Evolutionary conservation across 768 basidiomycete species (phyloP).

Genomic region (Amanita molliuscula): DNA sequence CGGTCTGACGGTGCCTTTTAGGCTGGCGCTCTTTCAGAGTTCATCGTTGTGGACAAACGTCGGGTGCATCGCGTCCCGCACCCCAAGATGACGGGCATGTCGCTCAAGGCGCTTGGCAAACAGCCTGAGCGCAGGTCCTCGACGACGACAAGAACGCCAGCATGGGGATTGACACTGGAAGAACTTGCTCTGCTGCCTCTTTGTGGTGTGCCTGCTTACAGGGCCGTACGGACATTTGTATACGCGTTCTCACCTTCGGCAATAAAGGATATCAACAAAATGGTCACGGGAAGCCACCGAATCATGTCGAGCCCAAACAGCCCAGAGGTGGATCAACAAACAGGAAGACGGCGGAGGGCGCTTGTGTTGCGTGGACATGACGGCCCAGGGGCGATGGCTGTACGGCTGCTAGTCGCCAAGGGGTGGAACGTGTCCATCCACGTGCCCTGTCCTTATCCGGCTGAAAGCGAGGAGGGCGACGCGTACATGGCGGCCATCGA

Average conservation of each 20-base stretch:
- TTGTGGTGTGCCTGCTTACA: conserved; percentile 71
- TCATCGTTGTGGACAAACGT: conserved; percentile 73
- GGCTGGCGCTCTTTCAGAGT: conserved; percentile 79
- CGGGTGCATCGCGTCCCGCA: conserved; percentile 66
- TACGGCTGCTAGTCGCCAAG: conserved; percentile 60
- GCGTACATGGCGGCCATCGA: conserved; percentile 36
- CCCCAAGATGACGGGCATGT: conserved; percentile 25
- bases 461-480: conserved; percentile 17
- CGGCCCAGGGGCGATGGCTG: conserved; percentile 65
- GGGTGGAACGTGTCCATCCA: conserved; percentile 77
- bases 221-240: conserved; percentile 64
- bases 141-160: conserved; percentile 1
- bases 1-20: neutral
- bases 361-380: conserved; percentile 70
- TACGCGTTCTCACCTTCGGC: conserved; percentile 27
- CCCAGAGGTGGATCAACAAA: conserved; percentile 12
- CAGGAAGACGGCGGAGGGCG: conserved; percentile 21
- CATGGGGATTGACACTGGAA: conserved; percentile 35
- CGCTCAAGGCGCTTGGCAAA: conserved; percentile 7
- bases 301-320: neutral
- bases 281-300: neutral
- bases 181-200: conserved; percentile 77
- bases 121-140: conserved; percentile 11
- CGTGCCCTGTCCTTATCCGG: conserved; percentile 21
- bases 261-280: neutral